phyloP scores from a whole-genome alignment of 768 basidiomycete species.

The Podaxis sp. region DNA sequence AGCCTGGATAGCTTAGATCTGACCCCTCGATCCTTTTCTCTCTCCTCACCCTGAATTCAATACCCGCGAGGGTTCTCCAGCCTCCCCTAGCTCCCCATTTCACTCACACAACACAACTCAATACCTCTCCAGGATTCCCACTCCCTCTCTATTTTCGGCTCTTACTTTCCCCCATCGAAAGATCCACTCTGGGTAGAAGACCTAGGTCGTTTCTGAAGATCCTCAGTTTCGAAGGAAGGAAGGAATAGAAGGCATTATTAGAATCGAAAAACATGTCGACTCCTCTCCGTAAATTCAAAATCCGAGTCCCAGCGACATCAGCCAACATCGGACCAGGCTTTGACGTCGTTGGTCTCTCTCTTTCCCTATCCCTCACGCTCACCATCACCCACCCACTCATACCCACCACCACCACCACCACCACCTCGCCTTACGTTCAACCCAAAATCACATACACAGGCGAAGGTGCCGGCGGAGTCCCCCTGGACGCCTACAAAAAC shows the following conservation, averaged over 20 bases:
- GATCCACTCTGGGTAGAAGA: background rate
- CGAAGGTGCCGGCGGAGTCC: conserved; percentile 87
- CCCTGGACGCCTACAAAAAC: conserved; percentile 94
- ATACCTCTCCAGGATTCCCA: background rate
- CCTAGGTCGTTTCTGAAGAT: too few species aligned
- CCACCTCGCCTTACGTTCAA: conserved; percentile 30
- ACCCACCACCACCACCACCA: conserved; percentile 46
- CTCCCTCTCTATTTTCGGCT: conserved; percentile 1
- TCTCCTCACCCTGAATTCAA: background rate
- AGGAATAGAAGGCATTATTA: background rate
- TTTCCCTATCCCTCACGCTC: conserved; percentile 74
- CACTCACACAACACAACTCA: background rate
- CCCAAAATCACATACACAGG: conserved; percentile 79
- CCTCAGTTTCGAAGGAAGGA: too few species aligned
- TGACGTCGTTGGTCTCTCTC: conserved; percentile 97
- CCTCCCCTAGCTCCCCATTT: background rate
- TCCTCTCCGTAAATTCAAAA: conserved; percentile 43
- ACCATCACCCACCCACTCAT: conserved; percentile 60
- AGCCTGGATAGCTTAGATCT: background rate
- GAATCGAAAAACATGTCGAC: conserved; percentile 12
- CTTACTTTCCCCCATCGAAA: conserved; percentile 3
- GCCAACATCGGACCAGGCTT: conserved; percentile 99
- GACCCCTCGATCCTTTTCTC: background rate
- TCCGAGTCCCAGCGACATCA: conserved; percentile 93
- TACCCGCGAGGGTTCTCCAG: background rate